Evolutionary conservation across 345 rosid genomes (phyloP).

Genomic region (Eucalyptus viminalis): DNA sequence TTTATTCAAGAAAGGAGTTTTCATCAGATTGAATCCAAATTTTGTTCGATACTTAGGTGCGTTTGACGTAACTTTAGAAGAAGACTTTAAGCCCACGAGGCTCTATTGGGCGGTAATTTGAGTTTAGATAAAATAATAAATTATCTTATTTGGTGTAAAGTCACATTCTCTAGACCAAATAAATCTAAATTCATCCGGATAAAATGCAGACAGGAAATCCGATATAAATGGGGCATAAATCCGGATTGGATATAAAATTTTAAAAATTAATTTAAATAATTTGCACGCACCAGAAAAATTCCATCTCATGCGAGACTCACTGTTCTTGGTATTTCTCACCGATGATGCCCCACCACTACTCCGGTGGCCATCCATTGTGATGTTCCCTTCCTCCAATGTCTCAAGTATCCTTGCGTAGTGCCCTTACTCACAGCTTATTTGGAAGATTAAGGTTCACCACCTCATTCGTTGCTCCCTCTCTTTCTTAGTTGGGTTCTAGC

Average conservation of each 20-base stretch:
- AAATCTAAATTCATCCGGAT: accelerated
- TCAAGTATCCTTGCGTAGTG: accelerated
- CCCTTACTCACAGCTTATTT: accelerated
- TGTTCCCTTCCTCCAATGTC: accelerated
- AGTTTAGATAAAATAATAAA: accelerated
- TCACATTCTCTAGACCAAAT: background rate
- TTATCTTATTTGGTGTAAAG: background rate
- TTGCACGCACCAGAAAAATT: accelerated
- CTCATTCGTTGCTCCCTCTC: background rate
- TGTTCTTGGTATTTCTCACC: accelerated
- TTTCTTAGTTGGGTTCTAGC: background rate
- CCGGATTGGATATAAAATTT: accelerated
- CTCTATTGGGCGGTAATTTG: accelerated
- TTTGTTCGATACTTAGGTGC: background rate
- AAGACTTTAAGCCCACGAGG: background rate
- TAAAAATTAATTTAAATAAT: too few species aligned
- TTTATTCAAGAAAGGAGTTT: background rate
- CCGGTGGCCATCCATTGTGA: accelerated
- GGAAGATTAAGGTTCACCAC: accelerated
- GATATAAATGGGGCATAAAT: accelerated
- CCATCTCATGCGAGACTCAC: accelerated
- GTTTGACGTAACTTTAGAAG: background rate
- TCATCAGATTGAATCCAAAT: background rate
- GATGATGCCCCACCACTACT: accelerated
- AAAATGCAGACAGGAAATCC: background rate